These are phyloP conservation scores for Agapanthus africanus DNA, from an alignment of 106 monocot species.

Conservation along the genomic window DNA sequence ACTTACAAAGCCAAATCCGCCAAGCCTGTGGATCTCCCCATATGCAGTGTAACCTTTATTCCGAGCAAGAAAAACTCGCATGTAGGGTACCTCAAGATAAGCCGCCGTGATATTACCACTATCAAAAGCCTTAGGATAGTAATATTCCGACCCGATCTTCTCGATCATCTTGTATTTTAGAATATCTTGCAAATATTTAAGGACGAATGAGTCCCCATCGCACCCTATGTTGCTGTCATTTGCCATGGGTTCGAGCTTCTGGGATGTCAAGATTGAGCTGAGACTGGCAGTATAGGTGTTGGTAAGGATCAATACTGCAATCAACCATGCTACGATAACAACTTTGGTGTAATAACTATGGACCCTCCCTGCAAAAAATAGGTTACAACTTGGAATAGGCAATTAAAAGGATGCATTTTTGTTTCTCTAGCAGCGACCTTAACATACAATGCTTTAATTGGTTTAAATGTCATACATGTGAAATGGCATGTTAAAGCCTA, in stretches of 20 bases:
- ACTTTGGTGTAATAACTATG: conserved; percentile 20
- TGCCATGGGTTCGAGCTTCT: conserved; percentile 13
- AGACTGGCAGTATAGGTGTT: conserved; percentile 14
- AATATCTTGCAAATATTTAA: conserved; percentile 11
- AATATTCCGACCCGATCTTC: neutral
- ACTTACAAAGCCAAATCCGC: conserved; percentile 20
- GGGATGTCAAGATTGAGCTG: conserved; percentile 14
- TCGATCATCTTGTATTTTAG: neutral
- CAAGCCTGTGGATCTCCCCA: conserved; percentile 14
- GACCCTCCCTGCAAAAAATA: conserved; percentile 2
- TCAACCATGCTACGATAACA: conserved; percentile 16
- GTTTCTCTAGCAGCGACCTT: no score
- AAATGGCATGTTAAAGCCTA: no score
- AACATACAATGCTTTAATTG: no score
- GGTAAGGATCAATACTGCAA: conserved; percentile 18
- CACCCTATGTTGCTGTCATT: conserved; percentile 9
- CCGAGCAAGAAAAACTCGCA: conserved; percentile 17
- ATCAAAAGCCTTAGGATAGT: conserved; percentile 9
- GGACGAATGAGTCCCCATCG: conserved; percentile 2
- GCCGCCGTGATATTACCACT: conserved; percentile 15
- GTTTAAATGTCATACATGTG: no score
- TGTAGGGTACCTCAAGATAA: conserved; percentile 15
- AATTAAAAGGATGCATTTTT: no score
- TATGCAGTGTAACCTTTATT: conserved; percentile 13
- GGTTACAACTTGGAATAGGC: no score